phyloP scores from a whole-genome alignment of 495 filamentous ascomycete species.

The Cetradonia linearis region DNA sequence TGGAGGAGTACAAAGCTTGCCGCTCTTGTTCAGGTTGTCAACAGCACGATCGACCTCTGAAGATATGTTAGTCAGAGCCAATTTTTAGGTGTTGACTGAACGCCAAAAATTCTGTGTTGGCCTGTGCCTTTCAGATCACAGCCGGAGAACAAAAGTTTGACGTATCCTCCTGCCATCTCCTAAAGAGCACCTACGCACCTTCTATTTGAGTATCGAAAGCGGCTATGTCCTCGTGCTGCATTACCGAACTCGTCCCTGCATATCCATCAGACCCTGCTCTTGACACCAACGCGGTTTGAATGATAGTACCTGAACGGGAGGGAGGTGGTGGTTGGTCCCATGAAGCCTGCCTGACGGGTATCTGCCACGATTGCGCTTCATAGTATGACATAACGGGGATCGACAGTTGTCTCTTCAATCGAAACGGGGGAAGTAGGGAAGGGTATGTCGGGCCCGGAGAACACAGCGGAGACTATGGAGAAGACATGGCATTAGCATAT shows the following conservation, averaged over 20 bases:
- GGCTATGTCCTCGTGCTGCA: constrained; percentile 63
- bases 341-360: constrained; percentile 50
- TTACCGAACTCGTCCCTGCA: constrained; percentile 64
- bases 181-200: constrained; percentile 46
- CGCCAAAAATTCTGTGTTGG: background rate
- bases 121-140: constrained; percentile 3
- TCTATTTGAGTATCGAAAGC: constrained; percentile 88
- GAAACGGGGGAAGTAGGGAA: constrained; percentile 3
- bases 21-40: constrained; percentile 92
- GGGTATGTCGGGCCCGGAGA: constrained; percentile 4
- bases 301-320: constrained; percentile 66
- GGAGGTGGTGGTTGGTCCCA: constrained; percentile 84
- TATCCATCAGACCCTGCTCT: constrained; percentile 22
- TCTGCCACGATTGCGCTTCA: constrained; percentile 74
- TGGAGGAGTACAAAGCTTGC: constrained; percentile 69
- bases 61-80: constrained; percentile 9
- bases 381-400: constrained; percentile 70
- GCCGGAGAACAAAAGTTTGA: background rate
- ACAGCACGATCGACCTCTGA: constrained; percentile 91
- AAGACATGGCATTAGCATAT: background rate
- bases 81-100: constrained; percentile 1
- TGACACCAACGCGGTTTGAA: background rate
- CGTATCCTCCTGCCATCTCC: background rate
- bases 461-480: constrained; percentile 9
- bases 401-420: background rate